Evolutionary conservation across 2,329 filamentous ascomycete genomes (phyloP).

Genomic region (Colletotrichum chrysophilum): DNA sequence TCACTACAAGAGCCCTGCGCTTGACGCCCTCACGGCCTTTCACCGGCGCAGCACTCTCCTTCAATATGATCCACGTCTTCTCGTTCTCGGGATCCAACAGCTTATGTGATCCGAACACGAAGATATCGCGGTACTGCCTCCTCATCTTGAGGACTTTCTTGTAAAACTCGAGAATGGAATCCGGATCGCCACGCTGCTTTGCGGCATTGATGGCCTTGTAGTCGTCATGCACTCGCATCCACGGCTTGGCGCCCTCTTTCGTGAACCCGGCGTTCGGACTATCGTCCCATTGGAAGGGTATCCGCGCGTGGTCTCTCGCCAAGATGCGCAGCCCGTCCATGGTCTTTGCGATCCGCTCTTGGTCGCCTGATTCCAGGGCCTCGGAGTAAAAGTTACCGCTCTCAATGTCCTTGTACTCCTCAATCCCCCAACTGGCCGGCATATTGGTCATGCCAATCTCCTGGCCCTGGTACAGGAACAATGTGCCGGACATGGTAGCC

Average conservation of each 20-base stretch:
- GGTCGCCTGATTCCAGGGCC: conserved; percentile 38
- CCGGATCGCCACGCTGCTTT: conserved; percentile 45
- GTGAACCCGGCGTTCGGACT: conserved; percentile 67
- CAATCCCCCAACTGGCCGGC: conserved; percentile 53
- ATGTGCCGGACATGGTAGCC: conserved; percentile 53
- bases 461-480: conserved; percentile 66
- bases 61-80: conserved; percentile 62
- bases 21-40: conserved; percentile 22
- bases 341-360: conserved; percentile 46
- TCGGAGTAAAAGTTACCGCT: conserved; percentile 56
- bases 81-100: conserved; percentile 56
- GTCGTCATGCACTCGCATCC: conserved; percentile 71
- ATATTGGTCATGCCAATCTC: conserved; percentile 67
- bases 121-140: conserved; percentile 60
- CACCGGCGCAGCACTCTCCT: conserved; percentile 30
- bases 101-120: conserved; percentile 67
- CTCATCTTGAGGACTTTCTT: conserved; percentile 55
- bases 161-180: conserved; percentile 65
- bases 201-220: conserved; percentile 62
- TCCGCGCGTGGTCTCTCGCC: conserved; percentile 67
- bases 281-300: conserved; percentile 71
- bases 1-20: conserved; percentile 41
- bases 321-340: conserved; percentile 60
- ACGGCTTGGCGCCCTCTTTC: conserved; percentile 49
- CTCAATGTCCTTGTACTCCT: conserved; percentile 61